Evolutionary conservation across 140 eudicot species (phyloP), one percentile per base, ranked within the genome.

Genomic region (Anethum foeniculum): DNA sequence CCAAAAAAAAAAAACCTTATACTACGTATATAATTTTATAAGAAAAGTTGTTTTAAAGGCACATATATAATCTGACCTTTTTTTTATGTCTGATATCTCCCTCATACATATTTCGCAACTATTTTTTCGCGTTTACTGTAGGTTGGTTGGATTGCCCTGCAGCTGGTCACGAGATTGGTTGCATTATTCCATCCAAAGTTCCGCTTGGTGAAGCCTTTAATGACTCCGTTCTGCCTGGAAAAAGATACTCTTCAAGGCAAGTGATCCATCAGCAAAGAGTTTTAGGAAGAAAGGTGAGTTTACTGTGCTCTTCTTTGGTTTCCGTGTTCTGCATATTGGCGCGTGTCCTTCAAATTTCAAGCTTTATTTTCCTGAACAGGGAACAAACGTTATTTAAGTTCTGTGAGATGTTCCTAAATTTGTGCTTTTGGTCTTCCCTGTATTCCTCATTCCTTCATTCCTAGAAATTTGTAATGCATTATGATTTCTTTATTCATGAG

Each of bases 141-240:
- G 99, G 99, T 81, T 95, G 99, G 99, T 81, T 95, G 91, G 99
- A 91, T 72, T 95, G 99, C 83, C 99, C 99, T 72, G 86, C 96
- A 58, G 79, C 56, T 79, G 99, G 98, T 48, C 96, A 93, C 36
- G 98, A 95, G 82, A 91, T 95, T 80, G 90, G 90, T 46, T 85
- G 87, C 81, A 87, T 95, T 76, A 85, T 95, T 81, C 98, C 99
- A 68, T 95, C 99, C 23, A 95, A 95, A 80, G 99, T 95, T 80
- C 99, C 99, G 68, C 91, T 95, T 82, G 97, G 96, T 54, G 99
- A 95, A 80, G 77, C 91, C 41, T 95, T 89, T 71, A 93, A 95
- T 86, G 97, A 89, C 81, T 80, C 85, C 80, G 85, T 95, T 80
- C 82, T 84, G 76, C 99, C 99, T 84, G 99, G 99, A 78, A 95